Evolutionary conservation across 2,329 filamentous ascomycete genomes (phyloP).

Genomic region (Phoma sp.): DNA sequence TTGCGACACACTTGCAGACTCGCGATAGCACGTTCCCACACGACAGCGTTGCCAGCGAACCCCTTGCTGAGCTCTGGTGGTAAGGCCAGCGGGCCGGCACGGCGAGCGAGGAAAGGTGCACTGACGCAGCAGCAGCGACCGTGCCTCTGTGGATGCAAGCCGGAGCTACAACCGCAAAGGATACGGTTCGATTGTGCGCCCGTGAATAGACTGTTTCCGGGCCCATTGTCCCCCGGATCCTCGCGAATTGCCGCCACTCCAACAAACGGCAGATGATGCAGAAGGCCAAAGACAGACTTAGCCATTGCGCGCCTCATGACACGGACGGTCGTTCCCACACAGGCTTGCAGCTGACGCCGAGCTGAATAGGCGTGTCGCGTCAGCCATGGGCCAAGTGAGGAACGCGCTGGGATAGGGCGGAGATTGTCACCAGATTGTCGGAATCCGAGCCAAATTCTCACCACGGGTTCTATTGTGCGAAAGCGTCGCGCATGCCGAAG

Average conservation of each 20-base stretch:
- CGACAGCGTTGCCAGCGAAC: constrained; percentile 1
- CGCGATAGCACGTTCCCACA: neutral
- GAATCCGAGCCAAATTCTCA: constrained; percentile 15
- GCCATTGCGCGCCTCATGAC: constrained; percentile 14
- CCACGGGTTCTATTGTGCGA: constrained; percentile 19
- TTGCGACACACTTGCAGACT: neutral
- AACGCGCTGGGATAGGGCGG: constrained; percentile 21
- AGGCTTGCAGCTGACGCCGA: constrained; percentile 18
- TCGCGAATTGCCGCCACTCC: constrained; percentile 6
- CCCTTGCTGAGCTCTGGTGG: constrained; percentile 15
- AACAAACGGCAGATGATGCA: constrained; percentile 25
- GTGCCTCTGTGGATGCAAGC: constrained; percentile 19
- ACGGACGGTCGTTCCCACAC: constrained; percentile 13
- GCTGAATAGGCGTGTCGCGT: constrained; percentile 27
- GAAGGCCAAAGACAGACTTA: constrained; percentile 17
- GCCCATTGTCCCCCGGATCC: constrained; percentile 1
- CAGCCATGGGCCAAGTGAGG: constrained; percentile 23
- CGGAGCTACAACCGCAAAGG: constrained; percentile 3
- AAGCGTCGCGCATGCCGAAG: constrained; percentile 23
- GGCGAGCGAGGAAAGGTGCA: constrained; percentile 14
- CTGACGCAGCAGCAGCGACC: constrained; percentile 25
- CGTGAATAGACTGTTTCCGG: neutral
- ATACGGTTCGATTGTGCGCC: neutral
- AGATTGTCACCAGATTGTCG: constrained; percentile 23
- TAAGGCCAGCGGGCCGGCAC: constrained; percentile 16